These are phyloP conservation scores for Kuraishia cidri DNA, from an alignment of 805 yeast genomes.

Conservation along the genomic window DNA sequence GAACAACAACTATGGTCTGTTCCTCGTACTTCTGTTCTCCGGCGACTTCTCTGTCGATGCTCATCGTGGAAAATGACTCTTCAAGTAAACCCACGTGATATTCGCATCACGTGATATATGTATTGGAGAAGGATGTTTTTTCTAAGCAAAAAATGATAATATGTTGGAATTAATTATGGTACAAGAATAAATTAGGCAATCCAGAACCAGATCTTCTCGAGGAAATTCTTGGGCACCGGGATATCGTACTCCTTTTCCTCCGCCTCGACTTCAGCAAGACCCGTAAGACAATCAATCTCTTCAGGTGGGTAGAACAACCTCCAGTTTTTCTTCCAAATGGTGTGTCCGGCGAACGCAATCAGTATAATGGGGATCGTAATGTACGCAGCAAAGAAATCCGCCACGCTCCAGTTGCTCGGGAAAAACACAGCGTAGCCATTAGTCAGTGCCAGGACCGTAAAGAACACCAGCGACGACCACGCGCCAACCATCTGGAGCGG, in stretches of 20 bases:
- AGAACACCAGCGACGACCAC: slow-evolving; percentile 33
- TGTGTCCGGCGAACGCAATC: slow-evolving; percentile 32
- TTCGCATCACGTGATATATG: no score
- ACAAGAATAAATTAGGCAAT: neutral
- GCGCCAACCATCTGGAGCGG: slow-evolving; percentile 49
- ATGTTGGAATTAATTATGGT: neutral
- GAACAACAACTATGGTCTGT: no score
- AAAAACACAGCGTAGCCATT: slow-evolving; percentile 26
- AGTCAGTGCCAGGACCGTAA: neutral
- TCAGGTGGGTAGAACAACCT: slow-evolving; percentile 27
- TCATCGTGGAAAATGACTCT: no score
- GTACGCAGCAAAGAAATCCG: slow-evolving; percentile 37
- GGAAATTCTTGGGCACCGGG: slow-evolving; percentile 27
- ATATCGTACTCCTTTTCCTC: slow-evolving; percentile 30
- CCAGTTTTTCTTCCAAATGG: slow-evolving; percentile 4
- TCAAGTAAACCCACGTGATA: no score
- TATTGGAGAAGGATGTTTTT: no score
- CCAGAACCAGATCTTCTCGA: slow-evolving; percentile 42
- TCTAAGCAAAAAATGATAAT: no score
- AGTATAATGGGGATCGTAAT: slow-evolving; percentile 39
- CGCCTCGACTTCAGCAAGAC: slow-evolving; percentile 51
- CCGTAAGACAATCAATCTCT: slow-evolving; percentile 52
- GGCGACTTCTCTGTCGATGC: no score
- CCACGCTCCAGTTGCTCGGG: slow-evolving; percentile 41
- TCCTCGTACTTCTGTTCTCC: no score